Conservation (phyloP, 148 eudicot species). For the Drosera capensis region DNA sequence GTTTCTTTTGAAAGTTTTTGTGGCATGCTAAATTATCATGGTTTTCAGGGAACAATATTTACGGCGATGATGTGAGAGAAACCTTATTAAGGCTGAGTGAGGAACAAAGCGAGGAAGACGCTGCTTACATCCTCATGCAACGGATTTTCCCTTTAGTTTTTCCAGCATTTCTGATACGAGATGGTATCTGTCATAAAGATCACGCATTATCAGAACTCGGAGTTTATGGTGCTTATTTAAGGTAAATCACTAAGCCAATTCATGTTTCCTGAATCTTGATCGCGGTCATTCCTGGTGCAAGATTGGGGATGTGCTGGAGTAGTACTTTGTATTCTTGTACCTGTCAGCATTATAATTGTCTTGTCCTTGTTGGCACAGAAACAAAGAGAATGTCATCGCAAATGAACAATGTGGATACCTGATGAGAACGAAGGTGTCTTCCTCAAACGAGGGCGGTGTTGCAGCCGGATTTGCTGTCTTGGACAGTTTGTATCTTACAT, state of each 20-base stretch:
- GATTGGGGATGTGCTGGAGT: neutral
- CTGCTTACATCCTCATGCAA: conserved; percentile 96
- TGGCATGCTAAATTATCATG: neutral
- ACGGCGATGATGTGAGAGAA: conserved; percentile 67
- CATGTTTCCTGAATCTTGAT: no score
- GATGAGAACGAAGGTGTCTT: conserved; percentile 90
- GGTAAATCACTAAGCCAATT: conserved; percentile 24
- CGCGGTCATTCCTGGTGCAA: no score
- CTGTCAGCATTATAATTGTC: neutral
- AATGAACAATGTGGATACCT: conserved; percentile 70
- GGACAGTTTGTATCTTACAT: conserved; percentile 66
- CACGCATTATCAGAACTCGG: conserved; percentile 82
- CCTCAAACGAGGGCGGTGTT: conserved; percentile 94
- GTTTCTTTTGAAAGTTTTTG: no score
- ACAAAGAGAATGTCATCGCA: conserved; percentile 41
- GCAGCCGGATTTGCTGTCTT: conserved; percentile 94
- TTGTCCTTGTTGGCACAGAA: conserved; percentile 25
- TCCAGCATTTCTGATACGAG: conserved; percentile 53
- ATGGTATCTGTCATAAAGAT: conserved; percentile 60
- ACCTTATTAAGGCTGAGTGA: conserved; percentile 43
- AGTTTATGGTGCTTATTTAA: conserved; percentile 64
- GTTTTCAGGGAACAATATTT: conserved; percentile 67
- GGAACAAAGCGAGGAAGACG: conserved; percentile 57
- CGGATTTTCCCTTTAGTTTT: conserved; percentile 67
- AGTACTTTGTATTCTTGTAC: neutral